Evolutionary conservation across 345 rosid genomes (phyloP), one percentile per base, ranked within the genome.

Genomic region (Sonneratia caseolaris): DNA sequence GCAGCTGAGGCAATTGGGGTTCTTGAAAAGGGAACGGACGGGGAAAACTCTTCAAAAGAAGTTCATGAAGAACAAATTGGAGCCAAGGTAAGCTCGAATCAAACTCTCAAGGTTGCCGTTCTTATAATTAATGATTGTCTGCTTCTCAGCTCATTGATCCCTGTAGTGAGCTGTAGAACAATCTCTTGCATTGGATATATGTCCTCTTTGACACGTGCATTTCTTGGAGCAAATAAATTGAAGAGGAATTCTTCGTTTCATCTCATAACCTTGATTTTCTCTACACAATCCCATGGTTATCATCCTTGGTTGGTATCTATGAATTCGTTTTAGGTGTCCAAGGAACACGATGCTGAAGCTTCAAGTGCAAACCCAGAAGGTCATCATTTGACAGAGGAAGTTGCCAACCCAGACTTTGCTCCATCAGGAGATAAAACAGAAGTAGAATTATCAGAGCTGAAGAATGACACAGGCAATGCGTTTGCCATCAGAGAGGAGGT

Each of bases 401-500:
- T 69, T n/a, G 49, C 72, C 45, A 42, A 42, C 45, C 45, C 10
- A 42, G 45, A 42, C 1, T 9, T 42, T 42, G 7, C 5, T 70
- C 27, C 64, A 51, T 45, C 72, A 36, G 48, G 35, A 22, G 65
- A 49, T 70, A 64, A 70, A 70, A 42, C 53, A 12, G 65, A 70
- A 37, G 37, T n/a, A 48, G 72, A 49, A 32, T 51, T 48, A 11
- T 21, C 53, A 38, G 38, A 70, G 32, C 37, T 45, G 7, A 13
- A 32, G 72, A 27, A 32, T 1, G 56, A 49, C 32, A n/a, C 15
- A 40, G 56, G 64, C 38, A 27, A 70, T 37, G 21, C 13, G 51
- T 15, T 70, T 27, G 22, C 43, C 47, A 35, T 70, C 53, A 51
- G 48, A 10, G 59, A 69, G 32, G 72, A 70, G 72, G 72, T 70